Evolutionary conservation across 2,329 filamentous ascomycete species (phyloP), one percentile per base, ranked within the genome.

Genomic region (Botrytis deweyae): DNA sequence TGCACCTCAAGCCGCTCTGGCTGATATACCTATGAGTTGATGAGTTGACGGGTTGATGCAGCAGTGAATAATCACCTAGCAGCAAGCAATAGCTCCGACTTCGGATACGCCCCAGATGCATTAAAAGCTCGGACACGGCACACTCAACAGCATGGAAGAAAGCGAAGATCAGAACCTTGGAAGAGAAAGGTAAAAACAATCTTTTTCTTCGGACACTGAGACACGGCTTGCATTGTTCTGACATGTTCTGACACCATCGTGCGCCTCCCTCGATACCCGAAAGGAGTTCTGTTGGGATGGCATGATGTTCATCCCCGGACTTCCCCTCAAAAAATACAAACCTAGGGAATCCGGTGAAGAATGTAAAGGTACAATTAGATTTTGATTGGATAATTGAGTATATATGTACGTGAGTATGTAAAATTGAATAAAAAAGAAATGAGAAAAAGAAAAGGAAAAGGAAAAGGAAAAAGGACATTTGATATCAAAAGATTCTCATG

Each of bases 241-340:
- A 40, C 25, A 58, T n/a, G 25, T 58, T 33, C 52, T 55, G 36
- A 40, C 25, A 58, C 49, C 16, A 49, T 38, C 25, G 29, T 42
- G 49, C 36, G 49, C 25, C 36, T 29, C 62, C 22, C 22, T 40
- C 18, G 25, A 67, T 22, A 55, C 29, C 29, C 33, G 29, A 29
- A 25, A 44, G 25, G 5, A 46, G 46, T 65, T 72, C 46, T 72
- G 70, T 72, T 72, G 70, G 55, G 59, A 72, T 42, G 36, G n/a
- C 44, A 29, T 55, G 61, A 61, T 61, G 42, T 25, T 22, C 16
- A 38, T 20, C 58, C 58, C 42, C 70, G 70, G 70, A 72, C 70
- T 72, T 66, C 70, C 70, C 70, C 70, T 72, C 61, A 7, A 10
- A 55, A 52, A 42, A 29, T 4, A 1, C 16, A 42, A 33, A 25